A percentile compares a stretch with the other conserved stretches of the same genome.
Conservation (phyloP, 805 yeast species). For the Yarrowia keelungensis region DNA sequence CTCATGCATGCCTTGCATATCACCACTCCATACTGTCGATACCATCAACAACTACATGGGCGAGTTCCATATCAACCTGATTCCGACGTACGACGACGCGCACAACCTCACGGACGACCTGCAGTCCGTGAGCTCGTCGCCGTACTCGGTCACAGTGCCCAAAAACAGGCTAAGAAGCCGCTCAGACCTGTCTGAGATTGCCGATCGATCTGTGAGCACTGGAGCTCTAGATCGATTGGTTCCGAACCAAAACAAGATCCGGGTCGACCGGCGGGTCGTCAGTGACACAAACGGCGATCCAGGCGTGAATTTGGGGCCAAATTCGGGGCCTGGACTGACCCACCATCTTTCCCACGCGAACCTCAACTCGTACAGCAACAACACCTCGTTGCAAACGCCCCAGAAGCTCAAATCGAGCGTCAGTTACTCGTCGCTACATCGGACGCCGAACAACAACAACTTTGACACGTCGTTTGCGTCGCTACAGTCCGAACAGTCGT, state of each 20-base stretch:
- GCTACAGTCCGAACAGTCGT: constrained; percentile 23
- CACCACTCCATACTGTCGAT: not conserved
- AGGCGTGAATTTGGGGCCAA: not conserved
- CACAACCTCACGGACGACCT: constrained; percentile 32
- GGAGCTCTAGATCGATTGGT: constrained; percentile 24
- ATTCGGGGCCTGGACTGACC: not conserved
- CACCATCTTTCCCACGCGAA: constrained; percentile 8
- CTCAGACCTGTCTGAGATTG: constrained; percentile 5
- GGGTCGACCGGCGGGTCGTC: constrained; percentile 21
- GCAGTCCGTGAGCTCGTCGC: constrained; percentile 37
- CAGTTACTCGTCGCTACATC: constrained; percentile 9
- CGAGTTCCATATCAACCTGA: constrained; percentile 33
- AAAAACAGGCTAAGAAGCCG: constrained; percentile 24
- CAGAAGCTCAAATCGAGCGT: constrained; percentile 14
- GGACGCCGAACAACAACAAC: constrained; percentile 22
- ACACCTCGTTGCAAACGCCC: not conserved
- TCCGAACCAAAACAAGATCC: not conserved
- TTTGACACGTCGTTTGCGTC: constrained; percentile 32
- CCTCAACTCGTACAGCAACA: not conserved
- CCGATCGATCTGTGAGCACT: constrained; percentile 14
- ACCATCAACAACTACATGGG: not conserved
- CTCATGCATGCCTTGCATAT: not conserved
- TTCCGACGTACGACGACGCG: constrained; percentile 34
- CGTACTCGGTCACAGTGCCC: constrained; percentile 30
- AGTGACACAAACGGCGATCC: constrained; percentile 15